A percentile compares a stretch with the other conserved stretches of the same genome.
These are phyloP conservation scores for Hypoxylon sp. DNA, from an alignment of 2,329 filamentous ascomycete species.

Conservation along the genomic window DNA sequence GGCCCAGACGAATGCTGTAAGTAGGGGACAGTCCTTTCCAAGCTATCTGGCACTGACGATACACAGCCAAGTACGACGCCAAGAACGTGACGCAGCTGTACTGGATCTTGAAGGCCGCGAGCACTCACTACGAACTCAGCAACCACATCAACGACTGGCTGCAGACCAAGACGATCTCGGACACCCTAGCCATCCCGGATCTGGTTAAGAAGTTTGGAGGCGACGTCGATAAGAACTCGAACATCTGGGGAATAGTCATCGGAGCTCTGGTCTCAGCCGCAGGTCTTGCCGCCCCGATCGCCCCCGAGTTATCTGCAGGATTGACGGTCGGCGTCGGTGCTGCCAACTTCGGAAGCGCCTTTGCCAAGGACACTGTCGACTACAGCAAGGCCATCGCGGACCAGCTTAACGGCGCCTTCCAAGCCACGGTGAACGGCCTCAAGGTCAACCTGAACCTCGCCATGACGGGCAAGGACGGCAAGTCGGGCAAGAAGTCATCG, in stretches of 20 bases:
- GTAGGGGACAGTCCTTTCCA: not conserved
- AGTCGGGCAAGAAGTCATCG: not conserved
- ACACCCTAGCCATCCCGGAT: conserved; percentile 1
- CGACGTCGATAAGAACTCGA: not conserved
- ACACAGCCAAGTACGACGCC: not conserved
- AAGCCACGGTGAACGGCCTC: not conserved
- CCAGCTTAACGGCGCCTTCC: not conserved
- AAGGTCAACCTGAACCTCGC: not conserved
- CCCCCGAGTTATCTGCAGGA: not conserved
- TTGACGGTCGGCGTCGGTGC: not conserved
- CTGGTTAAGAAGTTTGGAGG: not conserved
- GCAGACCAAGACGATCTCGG: not conserved
- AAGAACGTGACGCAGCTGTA: not conserved
- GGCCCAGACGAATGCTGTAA: not conserved
- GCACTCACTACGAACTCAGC: not conserved
- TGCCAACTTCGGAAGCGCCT: not conserved
- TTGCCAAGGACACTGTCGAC: not conserved
- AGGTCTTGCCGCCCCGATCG: not conserved
- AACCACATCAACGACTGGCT: not conserved
- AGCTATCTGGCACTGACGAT: not conserved
- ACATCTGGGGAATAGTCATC: not conserved
- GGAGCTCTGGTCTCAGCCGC: not conserved
- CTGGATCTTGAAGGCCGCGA: conserved; percentile 1
- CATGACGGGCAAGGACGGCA: not conserved
- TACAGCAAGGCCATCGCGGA: not conserved